Evolutionary conservation across 345 rosid species (phyloP), one percentile per base, ranked within the genome.

Genomic region (Pistacia vera): DNA sequence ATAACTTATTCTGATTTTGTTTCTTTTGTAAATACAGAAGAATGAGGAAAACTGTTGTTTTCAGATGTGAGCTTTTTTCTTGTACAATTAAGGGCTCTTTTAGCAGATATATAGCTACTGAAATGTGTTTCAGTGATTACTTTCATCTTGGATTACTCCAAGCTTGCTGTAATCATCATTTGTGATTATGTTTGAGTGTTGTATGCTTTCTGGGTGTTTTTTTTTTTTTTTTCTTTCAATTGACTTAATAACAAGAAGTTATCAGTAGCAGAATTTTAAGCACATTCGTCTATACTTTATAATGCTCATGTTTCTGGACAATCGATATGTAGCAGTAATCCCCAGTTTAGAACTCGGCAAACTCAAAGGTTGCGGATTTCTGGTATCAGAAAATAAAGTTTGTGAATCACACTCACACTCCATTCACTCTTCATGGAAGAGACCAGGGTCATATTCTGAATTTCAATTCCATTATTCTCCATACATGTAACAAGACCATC

Each of bases 1-100:
- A 35, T 38, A 28, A 10, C 33, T 38, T 69, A 28, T 30, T 59
- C 71, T 28, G n/a, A 74, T 77, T 56, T 58, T 66, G 54, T 57
- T 76, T 54, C 67, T 62, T 78, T 38, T 74, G 83, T 82, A 69
- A 52, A 71, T 78, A 82, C 71, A 68, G 52, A 70, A 78, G 68
- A 73, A 68, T 55, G 56, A 52, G 33, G 2, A 63, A 57, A 73
- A 22, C 46, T 5, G 46, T 17, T 46, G 2, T 38, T 78, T 72
- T 67, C 62, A 22, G 33, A 28, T 20, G 35, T 73, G 58, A 51
- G 46, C 14, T 13, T 14, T 77, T 68, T 68, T 55, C 52, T 41
- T 57, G 44, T 78, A 30, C 49, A 72, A 63, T 62, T 63, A 68
- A 71, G 36, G 70, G 72, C 63, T 65, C 10, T 67, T 76, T 69